Conservation (phyloP, 352 stramenopile species). For the Peronospora tabacina region DNA sequence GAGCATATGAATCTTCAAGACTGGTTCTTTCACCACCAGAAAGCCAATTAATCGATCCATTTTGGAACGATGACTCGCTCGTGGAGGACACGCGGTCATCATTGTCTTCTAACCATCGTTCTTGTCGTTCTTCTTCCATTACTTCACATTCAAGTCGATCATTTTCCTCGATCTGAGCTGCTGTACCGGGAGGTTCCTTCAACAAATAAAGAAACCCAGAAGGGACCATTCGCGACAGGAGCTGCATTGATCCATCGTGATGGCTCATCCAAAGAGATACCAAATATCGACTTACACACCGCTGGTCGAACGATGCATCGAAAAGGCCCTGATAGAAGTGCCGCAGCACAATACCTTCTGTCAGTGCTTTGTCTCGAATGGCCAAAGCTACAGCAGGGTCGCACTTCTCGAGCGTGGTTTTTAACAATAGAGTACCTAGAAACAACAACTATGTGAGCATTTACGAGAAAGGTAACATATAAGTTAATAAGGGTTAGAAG, state of each 20-base stretch:
- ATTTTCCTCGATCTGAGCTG: slow-evolving; percentile 74
- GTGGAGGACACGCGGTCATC: slow-evolving; percentile 31
- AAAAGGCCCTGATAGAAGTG: slow-evolving; percentile 92
- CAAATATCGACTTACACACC: slow-evolving; percentile 91
- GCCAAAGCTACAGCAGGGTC: slow-evolving; percentile 60
- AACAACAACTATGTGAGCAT: slow-evolving; percentile 3
- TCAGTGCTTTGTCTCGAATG: slow-evolving; percentile 90
- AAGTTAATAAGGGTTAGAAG: not conserved
- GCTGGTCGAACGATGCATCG: slow-evolving; percentile 87
- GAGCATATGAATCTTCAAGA: slow-evolving; percentile 9
- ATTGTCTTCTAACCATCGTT: slow-evolving; percentile 26
- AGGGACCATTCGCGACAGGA: slow-evolving; percentile 88
- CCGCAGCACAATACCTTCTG: slow-evolving; percentile 87
- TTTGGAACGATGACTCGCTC: slow-evolving; percentile 29
- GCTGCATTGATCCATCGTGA: slow-evolving; percentile 77
- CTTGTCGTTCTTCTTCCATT: slow-evolving; percentile 37
- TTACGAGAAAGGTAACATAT: not conserved
- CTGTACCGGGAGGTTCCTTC: slow-evolving; percentile 74
- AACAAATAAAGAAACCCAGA: slow-evolving; percentile 84
- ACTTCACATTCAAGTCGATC: slow-evolving; percentile 78
- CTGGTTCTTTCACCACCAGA: slow-evolving; percentile 8
- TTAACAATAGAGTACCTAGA: slow-evolving; percentile 85
- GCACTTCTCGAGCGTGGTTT: slow-evolving; percentile 87
- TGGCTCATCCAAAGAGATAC: slow-evolving; percentile 93
- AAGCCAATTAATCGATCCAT: slow-evolving; percentile 10